These are phyloP conservation scores for Thelonectria discophora DNA, from an alignment of 2,329 filamentous ascomycete species.

Conservation along the genomic window DNA sequence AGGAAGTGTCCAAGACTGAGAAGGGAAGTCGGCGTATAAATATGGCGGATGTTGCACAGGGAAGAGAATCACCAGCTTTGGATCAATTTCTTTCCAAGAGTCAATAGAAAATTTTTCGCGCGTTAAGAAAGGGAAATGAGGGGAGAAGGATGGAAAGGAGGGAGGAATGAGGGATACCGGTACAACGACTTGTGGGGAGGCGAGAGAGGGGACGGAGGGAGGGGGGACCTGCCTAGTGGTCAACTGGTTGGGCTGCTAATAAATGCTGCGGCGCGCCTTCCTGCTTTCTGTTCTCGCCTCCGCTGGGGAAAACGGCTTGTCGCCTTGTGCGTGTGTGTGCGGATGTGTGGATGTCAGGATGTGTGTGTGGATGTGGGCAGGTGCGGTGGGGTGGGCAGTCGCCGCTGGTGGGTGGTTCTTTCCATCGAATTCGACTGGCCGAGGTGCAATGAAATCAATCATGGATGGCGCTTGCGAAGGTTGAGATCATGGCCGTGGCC, in stretches of 20 bases:
- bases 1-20: slow-evolving; percentile 9
- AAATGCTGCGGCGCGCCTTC: slow-evolving; percentile 16
- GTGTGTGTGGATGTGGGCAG: slow-evolving; percentile 10
- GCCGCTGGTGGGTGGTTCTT: slow-evolving; percentile 17
- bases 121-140: slow-evolving; percentile 35
- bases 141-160: slow-evolving; percentile 30
- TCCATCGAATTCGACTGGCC: slow-evolving; percentile 16
- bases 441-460: slow-evolving; percentile 12
- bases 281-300: slow-evolving; percentile 20
- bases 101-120: slow-evolving; percentile 38
- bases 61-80: slow-evolving; percentile 19
- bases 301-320: slow-evolving; percentile 13
- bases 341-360: neutral
- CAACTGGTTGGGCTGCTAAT: slow-evolving; percentile 16
- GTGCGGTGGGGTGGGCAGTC: slow-evolving; percentile 9
- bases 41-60: slow-evolving; percentile 7
- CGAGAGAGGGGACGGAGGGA: slow-evolving; percentile 1
- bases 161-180: slow-evolving; percentile 19
- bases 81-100: slow-evolving; percentile 26
- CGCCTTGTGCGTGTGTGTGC: neutral
- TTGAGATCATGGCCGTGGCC: no score
- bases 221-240: neutral
- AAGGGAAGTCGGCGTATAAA: slow-evolving; percentile 13
- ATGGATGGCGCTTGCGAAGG: slow-evolving; percentile 17
- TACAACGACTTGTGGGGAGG: slow-evolving; percentile 22